These are phyloP conservation scores for Peronospora destructor DNA, from an alignment of 352 stramenopile species.

Conservation along the genomic window DNA sequence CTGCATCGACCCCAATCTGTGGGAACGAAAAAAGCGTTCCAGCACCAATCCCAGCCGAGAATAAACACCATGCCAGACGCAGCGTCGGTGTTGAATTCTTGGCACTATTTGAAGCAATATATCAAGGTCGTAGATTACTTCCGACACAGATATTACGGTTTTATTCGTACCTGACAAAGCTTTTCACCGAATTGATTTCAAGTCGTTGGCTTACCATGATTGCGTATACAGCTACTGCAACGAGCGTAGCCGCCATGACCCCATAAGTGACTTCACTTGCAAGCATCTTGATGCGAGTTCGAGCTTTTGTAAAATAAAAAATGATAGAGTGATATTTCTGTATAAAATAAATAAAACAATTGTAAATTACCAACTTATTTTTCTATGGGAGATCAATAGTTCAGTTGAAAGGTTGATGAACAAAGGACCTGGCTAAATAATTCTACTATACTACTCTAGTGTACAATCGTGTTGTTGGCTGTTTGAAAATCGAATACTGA, in stretches of 20 bases:
- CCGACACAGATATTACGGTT: constrained; percentile 3
- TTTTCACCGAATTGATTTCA: constrained; percentile 48
- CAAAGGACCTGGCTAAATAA: too few species aligned
- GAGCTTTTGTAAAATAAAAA: too few species aligned
- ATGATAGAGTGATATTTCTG: too few species aligned
- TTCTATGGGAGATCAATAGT: too few species aligned
- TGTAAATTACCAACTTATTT: too few species aligned
- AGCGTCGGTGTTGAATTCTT: constrained; percentile 58
- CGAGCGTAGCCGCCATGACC: constrained; percentile 55
- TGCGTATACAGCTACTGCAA: constrained; percentile 54
- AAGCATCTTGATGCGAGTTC: constrained; percentile 32
- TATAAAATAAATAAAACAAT: too few species aligned
- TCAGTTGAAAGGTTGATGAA: too few species aligned
- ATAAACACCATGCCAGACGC: constrained; percentile 71
- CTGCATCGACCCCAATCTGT: constrained; percentile 61
- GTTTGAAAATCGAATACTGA: too few species aligned
- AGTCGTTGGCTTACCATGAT: constrained; percentile 53
- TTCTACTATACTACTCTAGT: too few species aligned
- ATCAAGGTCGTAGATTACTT: constrained; percentile 1
- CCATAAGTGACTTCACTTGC: constrained; percentile 40
- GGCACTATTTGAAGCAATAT: constrained; percentile 23
- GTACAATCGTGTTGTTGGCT: too few species aligned
- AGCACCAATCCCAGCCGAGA: constrained; percentile 67
- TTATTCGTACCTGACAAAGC: constrained; percentile 48
- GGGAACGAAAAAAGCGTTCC: constrained; percentile 75